These are phyloP conservation scores for Solanum chilense DNA, from an alignment of 257 asterid genomes.

Conservation along the genomic window DNA sequence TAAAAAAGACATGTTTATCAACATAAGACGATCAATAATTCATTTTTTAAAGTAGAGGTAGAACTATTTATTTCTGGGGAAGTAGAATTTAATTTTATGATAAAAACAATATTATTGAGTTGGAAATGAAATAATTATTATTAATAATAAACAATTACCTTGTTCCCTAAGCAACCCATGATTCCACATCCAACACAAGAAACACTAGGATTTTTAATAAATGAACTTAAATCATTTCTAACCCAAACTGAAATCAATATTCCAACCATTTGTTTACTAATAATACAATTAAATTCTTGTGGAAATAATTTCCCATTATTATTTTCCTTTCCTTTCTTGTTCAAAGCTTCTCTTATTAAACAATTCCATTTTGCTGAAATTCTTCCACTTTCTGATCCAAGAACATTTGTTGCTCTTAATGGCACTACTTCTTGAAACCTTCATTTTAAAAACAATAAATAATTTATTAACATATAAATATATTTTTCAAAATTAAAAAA, in stretches of 20 bases:
- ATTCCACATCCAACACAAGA: conserved; percentile 65
- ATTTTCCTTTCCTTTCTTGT: conserved; percentile 11
- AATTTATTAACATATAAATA: not conserved
- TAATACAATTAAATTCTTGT: conserved; percentile 31
- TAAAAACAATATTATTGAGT: not conserved
- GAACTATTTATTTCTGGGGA: not conserved
- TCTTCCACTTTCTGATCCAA: conserved; percentile 33
- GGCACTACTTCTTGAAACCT: conserved; percentile 73
- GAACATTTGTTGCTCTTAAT: conserved; percentile 29
- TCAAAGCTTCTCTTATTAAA: conserved; percentile 29
- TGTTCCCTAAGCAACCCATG: conserved; percentile 60
- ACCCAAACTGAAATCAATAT: conserved; percentile 54
- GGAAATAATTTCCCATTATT: not conserved
- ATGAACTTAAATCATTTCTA: conserved; percentile 32
- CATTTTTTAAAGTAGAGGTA: not conserved
- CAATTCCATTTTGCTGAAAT: conserved; percentile 39
- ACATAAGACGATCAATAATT: not conserved
- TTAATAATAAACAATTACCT: conserved; percentile 16
- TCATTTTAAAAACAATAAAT: not conserved
- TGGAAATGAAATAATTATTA: not conserved
- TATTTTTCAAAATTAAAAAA: not conserved
- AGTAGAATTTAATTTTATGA: not conserved
- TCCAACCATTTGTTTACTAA: conserved; percentile 67
- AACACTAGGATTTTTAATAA: conserved; percentile 34
- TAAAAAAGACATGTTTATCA: not conserved